Evolutionary conservation across 2,329 filamentous ascomycete species (phyloP), one percentile per base, ranked within the genome.

Genomic region (Boeremia exigua): DNA sequence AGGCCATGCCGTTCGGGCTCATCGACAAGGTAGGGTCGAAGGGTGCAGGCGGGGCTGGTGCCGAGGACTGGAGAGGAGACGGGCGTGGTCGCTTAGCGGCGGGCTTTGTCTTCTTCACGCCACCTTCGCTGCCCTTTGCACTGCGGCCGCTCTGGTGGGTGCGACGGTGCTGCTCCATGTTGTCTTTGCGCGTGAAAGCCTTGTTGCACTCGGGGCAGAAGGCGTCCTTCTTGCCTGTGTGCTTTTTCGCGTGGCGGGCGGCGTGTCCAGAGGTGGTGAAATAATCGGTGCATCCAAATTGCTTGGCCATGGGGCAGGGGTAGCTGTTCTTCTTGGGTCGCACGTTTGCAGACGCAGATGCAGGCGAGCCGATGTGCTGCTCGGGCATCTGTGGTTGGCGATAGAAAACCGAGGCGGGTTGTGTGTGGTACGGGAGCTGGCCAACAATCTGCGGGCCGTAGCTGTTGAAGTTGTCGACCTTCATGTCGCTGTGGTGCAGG

Each of bases 221-320:
- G 19, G 91, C 88, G 12, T 87, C 87, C 78, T 93, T 93, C 76
- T 91, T 89, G 44, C 88, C 88, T 1, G 88, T 91, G 79, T 94
- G 90, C 69, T 92, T 92, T 75, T 92, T 92, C 56, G 89, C 90
- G 73, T 94, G 90, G 36, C 90, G 87, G 38, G 90, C 91, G n/a
- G 91, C 89, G 68, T 94, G 90, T 38, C 90, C 90, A 0, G 90
- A 93, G 2, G 90, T 94, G 55, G 90, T 93, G 72, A 94, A 94
- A 10, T 86, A 91, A 79, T 92, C 91, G 67, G 84, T 85, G 78
- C 90, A 94, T 36, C 86, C 84, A 65, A 86, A 88, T 47, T 82
- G 84, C 60, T 91, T 88, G 30, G 87, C 85, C 70, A 88, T 88
- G 23, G 88, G 87, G 73, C 89, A 92, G 1, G 88, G 88, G 66